phyloP scores from a whole-genome alignment of 2,329 filamentous ascomycete genomes.

The Fusarium hainanense region DNA sequence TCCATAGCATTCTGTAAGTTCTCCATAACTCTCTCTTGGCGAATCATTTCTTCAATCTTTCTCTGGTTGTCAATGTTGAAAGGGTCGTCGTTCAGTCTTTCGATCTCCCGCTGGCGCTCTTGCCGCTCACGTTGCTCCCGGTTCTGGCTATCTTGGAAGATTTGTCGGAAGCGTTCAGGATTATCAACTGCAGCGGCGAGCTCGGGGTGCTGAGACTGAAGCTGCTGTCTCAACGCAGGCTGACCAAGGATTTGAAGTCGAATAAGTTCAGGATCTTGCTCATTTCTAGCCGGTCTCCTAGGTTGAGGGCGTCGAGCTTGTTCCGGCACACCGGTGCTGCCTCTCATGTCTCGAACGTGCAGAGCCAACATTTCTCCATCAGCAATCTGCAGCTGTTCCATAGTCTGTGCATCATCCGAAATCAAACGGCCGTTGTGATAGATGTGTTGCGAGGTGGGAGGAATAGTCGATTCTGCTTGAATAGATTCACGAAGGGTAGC shows the following conservation, averaged over 20 bases:
- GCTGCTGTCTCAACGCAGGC: slow-evolving; percentile 75
- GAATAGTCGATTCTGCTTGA: slow-evolving; percentile 82
- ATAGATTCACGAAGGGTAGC: slow-evolving; percentile 89
- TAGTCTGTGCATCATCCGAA: slow-evolving; percentile 79
- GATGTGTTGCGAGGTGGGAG: slow-evolving; percentile 79
- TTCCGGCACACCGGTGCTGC: slow-evolving; percentile 57
- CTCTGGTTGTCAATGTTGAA: slow-evolving; percentile 93
- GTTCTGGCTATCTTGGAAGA: slow-evolving; percentile 74
- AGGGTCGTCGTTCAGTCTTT: slow-evolving; percentile 88
- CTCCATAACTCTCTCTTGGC: slow-evolving; percentile 92
- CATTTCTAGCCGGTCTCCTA: slow-evolving; percentile 48
- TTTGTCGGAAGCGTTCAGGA: slow-evolving; percentile 77
- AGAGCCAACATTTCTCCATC: slow-evolving; percentile 95
- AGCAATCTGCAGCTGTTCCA: slow-evolving; percentile 81
- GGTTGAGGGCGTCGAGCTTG: slow-evolving; percentile 49
- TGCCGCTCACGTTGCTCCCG: slow-evolving; percentile 77
- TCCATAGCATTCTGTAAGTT: slow-evolving; percentile 97
- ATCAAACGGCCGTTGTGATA: slow-evolving; percentile 91
- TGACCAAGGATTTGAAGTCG: slow-evolving; percentile 86
- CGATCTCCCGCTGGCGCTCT: slow-evolving; percentile 85
- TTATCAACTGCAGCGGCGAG: slow-evolving; percentile 82
- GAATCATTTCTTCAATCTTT: slow-evolving; percentile 96
- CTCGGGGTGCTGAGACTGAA: slow-evolving; percentile 78
- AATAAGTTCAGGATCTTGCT: slow-evolving; percentile 80
- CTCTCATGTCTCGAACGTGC: slow-evolving; percentile 74